Evolutionary conservation across 768 basidiomycete species (phyloP).

Genomic region (Leccinum sublutescens): DNA sequence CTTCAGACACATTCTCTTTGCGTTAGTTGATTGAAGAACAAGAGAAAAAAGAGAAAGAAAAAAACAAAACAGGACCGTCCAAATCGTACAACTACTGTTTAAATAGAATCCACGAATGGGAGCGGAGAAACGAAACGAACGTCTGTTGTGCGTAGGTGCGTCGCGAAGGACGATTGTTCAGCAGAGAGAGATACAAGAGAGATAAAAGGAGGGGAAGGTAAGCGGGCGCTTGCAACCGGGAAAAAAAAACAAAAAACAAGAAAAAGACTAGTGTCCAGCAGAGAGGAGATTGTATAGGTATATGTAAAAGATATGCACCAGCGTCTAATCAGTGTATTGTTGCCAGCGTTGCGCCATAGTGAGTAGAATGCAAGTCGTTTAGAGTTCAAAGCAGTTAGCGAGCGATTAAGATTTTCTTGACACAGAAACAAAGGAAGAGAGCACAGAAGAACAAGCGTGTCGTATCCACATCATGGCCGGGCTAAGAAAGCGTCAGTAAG

Average conservation of each 20-base stretch:
- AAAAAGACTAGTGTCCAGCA: neutral
- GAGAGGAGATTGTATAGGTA: neutral
- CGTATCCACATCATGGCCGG: slow-evolving; percentile 9
- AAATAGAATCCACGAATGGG: neutral
- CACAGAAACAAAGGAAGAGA: neutral
- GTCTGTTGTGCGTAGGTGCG: neutral
- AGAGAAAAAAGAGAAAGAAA: neutral
- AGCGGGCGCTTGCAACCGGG: neutral
- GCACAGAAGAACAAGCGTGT: neutral
- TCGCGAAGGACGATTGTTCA: neutral
- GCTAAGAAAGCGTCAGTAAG: slow-evolving; percentile 6
- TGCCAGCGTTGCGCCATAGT: neutral
- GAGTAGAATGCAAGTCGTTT: slow-evolving; percentile 5
- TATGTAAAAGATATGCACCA: neutral
- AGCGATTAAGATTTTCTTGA: neutral
- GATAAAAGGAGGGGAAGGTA: neutral
- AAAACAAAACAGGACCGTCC: neutral
- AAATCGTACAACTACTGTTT: neutral
- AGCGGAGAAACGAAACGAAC: neutral
- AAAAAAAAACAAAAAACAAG: neutral
- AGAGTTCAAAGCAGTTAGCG: neutral
- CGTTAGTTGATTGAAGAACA: neutral
- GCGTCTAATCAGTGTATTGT: slow-evolving; percentile 1
- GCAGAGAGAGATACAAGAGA: neutral
- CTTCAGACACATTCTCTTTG: neutral